phyloP scores from a whole-genome alignment of 768 basidiomycete genomes.

The Rhodosporidiobolus odoratus region DNA sequence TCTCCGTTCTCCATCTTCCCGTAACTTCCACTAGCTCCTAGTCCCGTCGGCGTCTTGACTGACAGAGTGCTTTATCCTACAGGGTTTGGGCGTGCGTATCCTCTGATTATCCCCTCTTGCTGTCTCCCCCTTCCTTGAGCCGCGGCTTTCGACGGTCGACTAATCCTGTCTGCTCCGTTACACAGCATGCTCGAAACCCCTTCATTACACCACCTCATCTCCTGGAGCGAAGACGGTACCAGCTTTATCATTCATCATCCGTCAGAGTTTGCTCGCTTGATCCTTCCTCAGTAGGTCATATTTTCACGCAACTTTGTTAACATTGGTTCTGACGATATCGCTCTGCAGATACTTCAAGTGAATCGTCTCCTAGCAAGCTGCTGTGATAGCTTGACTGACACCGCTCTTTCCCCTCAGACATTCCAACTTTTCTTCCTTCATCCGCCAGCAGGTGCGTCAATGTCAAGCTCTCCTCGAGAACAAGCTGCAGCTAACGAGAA shows the following conservation, averaged over 20 bases:
- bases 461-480: constrained; percentile 59
- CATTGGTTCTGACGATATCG: not conserved
- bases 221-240: constrained; percentile 28
- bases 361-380: not conserved
- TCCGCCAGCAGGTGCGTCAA: constrained; percentile 44
- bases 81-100: constrained; percentile 23
- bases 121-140: no score
- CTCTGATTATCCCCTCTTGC: no score
- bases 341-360: no score
- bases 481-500: no score
- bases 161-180: not conserved
- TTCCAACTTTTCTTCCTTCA: constrained; percentile 48
- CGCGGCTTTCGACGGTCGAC: no score
- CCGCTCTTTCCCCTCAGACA: constrained; percentile 45
- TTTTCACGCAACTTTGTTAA: not conserved
- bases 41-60: no score
- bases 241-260: constrained; percentile 28
- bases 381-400: not conserved
- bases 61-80: not conserved
- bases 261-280: constrained; percentile 19
- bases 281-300: constrained; percentile 47
- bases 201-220: constrained; percentile 16
- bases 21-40: not conserved
- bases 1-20: not conserved
- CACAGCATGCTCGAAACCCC: constrained; percentile 23